Evolutionary conservation across 768 basidiomycete genomes (phyloP).

Genomic region (Exsudoporus frostii): DNA sequence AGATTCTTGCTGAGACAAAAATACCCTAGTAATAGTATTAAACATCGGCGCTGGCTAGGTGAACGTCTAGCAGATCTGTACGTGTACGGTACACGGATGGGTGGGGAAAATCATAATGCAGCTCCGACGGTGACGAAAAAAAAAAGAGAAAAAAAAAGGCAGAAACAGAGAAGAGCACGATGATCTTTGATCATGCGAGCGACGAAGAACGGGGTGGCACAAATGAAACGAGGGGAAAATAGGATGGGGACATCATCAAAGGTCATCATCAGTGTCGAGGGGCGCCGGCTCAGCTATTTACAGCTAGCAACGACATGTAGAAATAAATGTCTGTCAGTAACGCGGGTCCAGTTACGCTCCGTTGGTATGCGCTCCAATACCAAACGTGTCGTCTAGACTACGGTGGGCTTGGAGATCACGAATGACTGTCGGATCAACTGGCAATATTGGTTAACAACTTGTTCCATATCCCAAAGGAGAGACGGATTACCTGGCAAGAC

Average conservation of each 20-base stretch:
- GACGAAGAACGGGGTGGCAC: constrained; percentile 17
- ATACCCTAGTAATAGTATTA: constrained; percentile 1
- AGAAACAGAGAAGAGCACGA: constrained; percentile 12
- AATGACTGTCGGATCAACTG: constrained; percentile 86
- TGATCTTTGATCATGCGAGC: constrained; percentile 14
- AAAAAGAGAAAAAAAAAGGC: constrained; percentile 4
- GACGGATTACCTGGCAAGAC: constrained; percentile 73
- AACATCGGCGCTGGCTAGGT: constrained; percentile 12
- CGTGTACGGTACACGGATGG: constrained; percentile 22
- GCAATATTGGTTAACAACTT: constrained; percentile 19
- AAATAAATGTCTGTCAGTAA: constrained; percentile 16
- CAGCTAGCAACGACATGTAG: constrained; percentile 19
- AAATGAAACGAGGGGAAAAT: constrained; percentile 13
- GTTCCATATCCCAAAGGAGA: constrained; percentile 6
- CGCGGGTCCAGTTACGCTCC: constrained; percentile 22
- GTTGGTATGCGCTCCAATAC: constrained; percentile 30
- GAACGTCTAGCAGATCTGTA: constrained; percentile 27
- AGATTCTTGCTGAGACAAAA: not conserved
- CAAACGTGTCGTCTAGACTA: constrained; percentile 63
- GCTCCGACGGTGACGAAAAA: constrained; percentile 16
- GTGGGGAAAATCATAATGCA: constrained; percentile 26
- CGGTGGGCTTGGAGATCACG: constrained; percentile 85
- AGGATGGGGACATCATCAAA: constrained; percentile 28
- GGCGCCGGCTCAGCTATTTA: constrained; percentile 20
- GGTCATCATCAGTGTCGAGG: constrained; percentile 29